Base-by-base conservation (phyloP, 2,329 filamentous ascomycete species). In the Exophiala calicioides region DNA sequence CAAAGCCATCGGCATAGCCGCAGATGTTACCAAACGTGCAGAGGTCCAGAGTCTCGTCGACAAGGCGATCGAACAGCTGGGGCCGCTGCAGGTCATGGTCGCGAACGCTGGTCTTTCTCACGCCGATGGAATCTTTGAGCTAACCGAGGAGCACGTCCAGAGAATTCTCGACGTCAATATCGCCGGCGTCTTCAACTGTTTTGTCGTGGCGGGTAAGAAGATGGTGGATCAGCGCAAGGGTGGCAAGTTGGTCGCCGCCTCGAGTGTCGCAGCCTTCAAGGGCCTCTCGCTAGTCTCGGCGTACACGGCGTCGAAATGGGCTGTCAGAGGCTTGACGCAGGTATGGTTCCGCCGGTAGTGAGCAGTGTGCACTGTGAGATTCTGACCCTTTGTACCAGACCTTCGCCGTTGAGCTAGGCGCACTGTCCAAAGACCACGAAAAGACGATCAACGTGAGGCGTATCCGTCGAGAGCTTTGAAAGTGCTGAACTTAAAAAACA, bases 301-400 rank as follows among this genome's bases (percentile, higher is more conserved):
- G 82, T 87, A 86, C 66, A 77, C 72, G 9, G 77, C 81, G 3
- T 74, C 75, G 10, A 86, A 87, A 59, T 85, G 75, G 67, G 84
- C 83, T 0, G 81, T 86, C 1, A 73, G 82, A 4, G 82, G 82
- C 0, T 67, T 86, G 42, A 82, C 78, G 0, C 81, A 86, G 62
- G 78, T 75, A 0, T 82, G 82, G 52, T 7, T 35, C 12, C 10
- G 29, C n/a, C n/a, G n/a, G n/a, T n/a, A n/a, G n/a, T n/a, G n/a
- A n/a, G n/a, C n/a, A n/a, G n/a, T n/a, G n/a, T n/a, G n/a, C n/a
- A n/a, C n/a, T n/a, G n/a, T n/a, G n/a, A n/a, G n/a, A n/a, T n/a
- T n/a, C n/a, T n/a, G n/a, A n/a, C n/a, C n/a, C n/a, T 31, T 44
- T 8, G 23, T 15, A 5, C 3, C 23, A 48, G 45, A 48, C 38